phyloP scores from a whole-genome alignment of 441 rosid genomes.

The Breynia disticha region DNA sequence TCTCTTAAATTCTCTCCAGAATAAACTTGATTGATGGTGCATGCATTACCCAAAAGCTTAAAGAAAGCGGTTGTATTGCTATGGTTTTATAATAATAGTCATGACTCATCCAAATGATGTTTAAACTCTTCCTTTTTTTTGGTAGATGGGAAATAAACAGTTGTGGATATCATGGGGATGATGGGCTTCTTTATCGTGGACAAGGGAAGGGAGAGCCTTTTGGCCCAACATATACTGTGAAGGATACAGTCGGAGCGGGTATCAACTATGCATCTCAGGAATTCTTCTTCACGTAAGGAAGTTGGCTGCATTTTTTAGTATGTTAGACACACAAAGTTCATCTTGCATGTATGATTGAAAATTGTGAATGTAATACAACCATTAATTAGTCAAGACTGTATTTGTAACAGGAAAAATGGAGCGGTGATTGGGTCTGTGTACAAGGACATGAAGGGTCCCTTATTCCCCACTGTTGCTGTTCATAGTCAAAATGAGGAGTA shows the following conservation, averaged over 20 bases:
- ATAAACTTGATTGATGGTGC: too few species aligned
- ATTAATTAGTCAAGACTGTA: constrained; percentile 8
- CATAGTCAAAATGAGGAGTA: constrained; percentile 97
- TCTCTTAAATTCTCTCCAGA: too few species aligned
- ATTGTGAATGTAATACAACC: constrained; percentile 9
- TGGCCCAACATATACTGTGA: constrained; percentile 70
- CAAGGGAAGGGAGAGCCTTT: constrained; percentile 72
- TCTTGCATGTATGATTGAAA: constrained; percentile 1
- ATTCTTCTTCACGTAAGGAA: constrained; percentile 89
- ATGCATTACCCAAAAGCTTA: too few species aligned
- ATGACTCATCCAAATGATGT: too few species aligned
- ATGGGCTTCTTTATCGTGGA: constrained; percentile 71
- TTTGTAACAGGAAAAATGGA: constrained; percentile 68
- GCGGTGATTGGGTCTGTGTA: constrained; percentile 48
- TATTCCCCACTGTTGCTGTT: constrained; percentile 86
- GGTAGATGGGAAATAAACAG: constrained; percentile 89
- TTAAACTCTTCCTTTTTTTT: constrained; percentile 3
- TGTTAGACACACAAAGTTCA: neutral
- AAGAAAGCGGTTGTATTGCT: too few species aligned
- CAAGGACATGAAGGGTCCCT: constrained; percentile 61
- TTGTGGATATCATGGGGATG: constrained; percentile 90
- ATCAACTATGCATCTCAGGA: constrained; percentile 76
- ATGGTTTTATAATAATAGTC: too few species aligned
- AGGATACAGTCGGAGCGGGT: constrained; percentile 86
- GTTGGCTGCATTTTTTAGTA: constrained; percentile 6